Evolutionary conservation across 306 rosid species (phyloP), one percentile per base, ranked within the genome.

Genomic region (Ziziphus jujuba): DNA sequence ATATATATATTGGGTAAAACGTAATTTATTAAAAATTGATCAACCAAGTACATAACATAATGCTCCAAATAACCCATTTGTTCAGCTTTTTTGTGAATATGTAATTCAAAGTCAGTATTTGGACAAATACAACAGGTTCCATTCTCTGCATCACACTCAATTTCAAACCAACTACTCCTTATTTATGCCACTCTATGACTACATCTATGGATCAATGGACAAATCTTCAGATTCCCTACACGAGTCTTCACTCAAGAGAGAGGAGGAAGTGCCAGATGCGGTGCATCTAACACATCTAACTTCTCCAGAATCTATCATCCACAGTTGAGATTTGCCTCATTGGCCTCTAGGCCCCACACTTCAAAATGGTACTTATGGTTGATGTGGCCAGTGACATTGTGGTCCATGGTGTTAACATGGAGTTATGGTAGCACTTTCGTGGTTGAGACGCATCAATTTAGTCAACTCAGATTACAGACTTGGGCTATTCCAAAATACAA

Each of bases 221-320:
- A 71, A 58, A 10, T 58, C 73, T 9, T 1, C 77, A 0, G 69
- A 65, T 23, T 1, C 24, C 9, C 25, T 77, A 6, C 23, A 77
- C 45, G 25, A 58, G 11, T 19, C 38, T 10, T 77, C 72, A 4
- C 59, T 77, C 1, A 52, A 52, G 16, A 71, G 69, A 28, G 36
- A 5, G 9, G 76, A 59, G 65, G 77, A 71, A 7, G 54, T 9
- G 23, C 69, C 76, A 4, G 81, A 77, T 68, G 72, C 71, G 14
- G 73, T 77, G 34, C 69, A 77, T 40, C 72, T 77, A 40, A 65
- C 81, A 6, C 81, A 77, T 43, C 59, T 77, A 2, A 77, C 77
- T 0, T 51, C 76, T 1, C 71, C 72, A 2, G 69, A 77, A 3
- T 77, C 81, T 12, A 77, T 71, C 40, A 70, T 64, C 7, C 72